These are phyloP conservation scores for Carex parvula DNA, from an alignment of 176 grass and related monocot genomes.

Conservation along the genomic window DNA sequence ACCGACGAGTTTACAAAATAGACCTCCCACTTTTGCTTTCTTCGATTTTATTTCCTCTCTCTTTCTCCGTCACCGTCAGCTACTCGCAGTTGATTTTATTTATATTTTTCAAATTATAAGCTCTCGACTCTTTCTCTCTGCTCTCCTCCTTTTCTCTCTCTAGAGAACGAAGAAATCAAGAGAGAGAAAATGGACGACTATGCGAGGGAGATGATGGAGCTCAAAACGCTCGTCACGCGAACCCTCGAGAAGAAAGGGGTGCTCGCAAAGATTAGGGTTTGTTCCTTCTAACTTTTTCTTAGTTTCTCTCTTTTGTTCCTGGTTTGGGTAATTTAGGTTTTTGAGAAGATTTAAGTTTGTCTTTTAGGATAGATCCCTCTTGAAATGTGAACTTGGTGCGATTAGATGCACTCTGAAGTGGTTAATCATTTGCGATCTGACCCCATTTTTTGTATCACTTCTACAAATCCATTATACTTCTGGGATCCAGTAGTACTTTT, in stretches of 20 bases:
- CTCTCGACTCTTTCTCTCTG: neutral
- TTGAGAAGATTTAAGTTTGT: neutral
- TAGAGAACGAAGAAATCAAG: neutral
- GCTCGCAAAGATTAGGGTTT: slow-evolving; percentile 88
- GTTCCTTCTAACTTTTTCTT: neutral
- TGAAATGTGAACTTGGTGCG: neutral
- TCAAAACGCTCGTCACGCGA: slow-evolving; percentile 90
- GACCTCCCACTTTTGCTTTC: neutral
- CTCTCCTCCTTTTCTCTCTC: neutral
- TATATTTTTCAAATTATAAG: neutral
- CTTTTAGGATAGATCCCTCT: slow-evolving; percentile 10
- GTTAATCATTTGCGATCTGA: slow-evolving; percentile 11
- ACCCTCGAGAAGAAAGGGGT: slow-evolving; percentile 97
- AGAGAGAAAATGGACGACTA: slow-evolving; percentile 68
- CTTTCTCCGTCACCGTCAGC: neutral
- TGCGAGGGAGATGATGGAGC: slow-evolving; percentile 96
- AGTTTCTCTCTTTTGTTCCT: neutral
- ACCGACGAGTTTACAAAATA: neutral
- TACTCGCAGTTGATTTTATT: neutral
- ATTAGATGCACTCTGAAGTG: neutral
- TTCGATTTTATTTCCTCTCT: neutral
- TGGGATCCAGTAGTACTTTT: neutral
- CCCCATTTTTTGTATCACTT: neutral
- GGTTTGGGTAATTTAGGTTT: neutral
- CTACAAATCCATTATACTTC: neutral